phyloP scores from a whole-genome alignment of 805 yeast genomes.

The Citeromyces nyonsensis region DNA sequence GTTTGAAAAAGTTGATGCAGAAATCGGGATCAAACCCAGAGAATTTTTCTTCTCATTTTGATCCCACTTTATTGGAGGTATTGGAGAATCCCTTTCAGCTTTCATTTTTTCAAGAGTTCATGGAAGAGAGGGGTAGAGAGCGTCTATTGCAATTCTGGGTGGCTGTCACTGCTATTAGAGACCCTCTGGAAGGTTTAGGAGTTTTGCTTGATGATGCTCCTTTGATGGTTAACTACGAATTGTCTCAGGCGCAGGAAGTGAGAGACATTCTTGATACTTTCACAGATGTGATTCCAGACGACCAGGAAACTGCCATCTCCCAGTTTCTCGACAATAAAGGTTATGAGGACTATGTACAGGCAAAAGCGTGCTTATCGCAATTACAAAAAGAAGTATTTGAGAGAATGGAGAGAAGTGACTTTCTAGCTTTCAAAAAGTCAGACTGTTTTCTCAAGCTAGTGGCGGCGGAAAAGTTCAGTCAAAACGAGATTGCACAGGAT shows the following conservation, averaged over 20 bases:
- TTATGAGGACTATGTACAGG: conserved; percentile 35
- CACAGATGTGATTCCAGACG: conserved; percentile 13
- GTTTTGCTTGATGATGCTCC: conserved; percentile 1
- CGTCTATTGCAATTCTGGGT: conserved; percentile 47
- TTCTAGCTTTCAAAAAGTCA: conserved; percentile 46
- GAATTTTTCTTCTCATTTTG: not conserved
- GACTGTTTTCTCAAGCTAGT: too few relatives aligned
- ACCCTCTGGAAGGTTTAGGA: conserved; percentile 47
- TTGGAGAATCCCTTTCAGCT: conserved; percentile 20
- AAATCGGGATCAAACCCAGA: conserved; percentile 3
- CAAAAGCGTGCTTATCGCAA: conserved; percentile 42
- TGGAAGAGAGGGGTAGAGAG: conserved; percentile 31
- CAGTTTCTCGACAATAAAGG: conserved; percentile 9
- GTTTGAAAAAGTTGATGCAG: conserved; percentile 4
- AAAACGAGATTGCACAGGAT: conserved; percentile 3
- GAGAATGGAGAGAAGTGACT: conserved; percentile 34
- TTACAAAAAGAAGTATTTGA: conserved; percentile 39
- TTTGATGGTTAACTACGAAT: conserved; percentile 7
- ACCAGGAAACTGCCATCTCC: conserved; percentile 18
- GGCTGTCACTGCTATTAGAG: conserved; percentile 49
- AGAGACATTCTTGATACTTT: conserved; percentile 14
- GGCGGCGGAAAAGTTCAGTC: conserved; percentile 16
- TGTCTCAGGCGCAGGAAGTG: conserved; percentile 7
- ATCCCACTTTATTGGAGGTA: conserved; percentile 1
- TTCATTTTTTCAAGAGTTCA: conserved; percentile 29